Evolutionary conservation across 2,329 filamentous ascomycete species (phyloP).

Genomic region (Apiospora marii): DNA sequence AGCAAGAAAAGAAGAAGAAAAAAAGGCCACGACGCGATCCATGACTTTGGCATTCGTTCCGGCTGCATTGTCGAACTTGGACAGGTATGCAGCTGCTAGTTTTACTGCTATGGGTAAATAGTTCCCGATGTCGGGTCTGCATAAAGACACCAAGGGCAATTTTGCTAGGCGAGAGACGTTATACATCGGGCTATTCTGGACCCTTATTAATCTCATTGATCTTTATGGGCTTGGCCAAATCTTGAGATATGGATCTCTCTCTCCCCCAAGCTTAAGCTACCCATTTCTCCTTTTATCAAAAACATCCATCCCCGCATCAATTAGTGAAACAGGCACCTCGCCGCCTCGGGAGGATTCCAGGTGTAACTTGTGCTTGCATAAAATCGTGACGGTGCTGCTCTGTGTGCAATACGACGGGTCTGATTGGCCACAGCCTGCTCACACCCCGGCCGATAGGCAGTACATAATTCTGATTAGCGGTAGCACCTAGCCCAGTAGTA

Average conservation of each 20-base stretch:
- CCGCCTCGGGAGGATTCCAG: neutral
- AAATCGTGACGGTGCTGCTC: neutral
- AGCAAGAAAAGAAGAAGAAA: no score
- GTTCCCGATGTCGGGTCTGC: conserved; percentile 8
- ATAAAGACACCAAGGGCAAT: neutral
- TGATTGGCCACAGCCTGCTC: neutral
- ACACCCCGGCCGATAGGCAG: neutral
- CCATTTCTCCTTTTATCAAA: conserved; percentile 16
- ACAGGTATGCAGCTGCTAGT: neutral
- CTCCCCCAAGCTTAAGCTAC: neutral
- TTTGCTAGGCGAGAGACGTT: neutral
- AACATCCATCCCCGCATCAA: conserved; percentile 4
- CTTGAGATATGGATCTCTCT: conserved; percentile 18
- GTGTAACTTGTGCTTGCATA: conserved; percentile 7
- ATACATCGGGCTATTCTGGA: conserved; percentile 1
- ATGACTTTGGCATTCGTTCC: neutral
- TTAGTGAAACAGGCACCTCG: neutral
- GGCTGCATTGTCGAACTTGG: neutral
- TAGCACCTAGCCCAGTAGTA: neutral
- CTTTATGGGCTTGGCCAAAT: neutral
- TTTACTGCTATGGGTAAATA: conserved; percentile 7
- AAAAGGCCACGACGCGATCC: neutral
- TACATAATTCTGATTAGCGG: conserved; percentile 2
- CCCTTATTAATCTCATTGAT: conserved; percentile 4
- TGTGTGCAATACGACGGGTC: conserved; percentile 11